Evolutionary conservation across 1,139 yeast genomes (phyloP).

Genomic region (Protomyces gravidus): DNA sequence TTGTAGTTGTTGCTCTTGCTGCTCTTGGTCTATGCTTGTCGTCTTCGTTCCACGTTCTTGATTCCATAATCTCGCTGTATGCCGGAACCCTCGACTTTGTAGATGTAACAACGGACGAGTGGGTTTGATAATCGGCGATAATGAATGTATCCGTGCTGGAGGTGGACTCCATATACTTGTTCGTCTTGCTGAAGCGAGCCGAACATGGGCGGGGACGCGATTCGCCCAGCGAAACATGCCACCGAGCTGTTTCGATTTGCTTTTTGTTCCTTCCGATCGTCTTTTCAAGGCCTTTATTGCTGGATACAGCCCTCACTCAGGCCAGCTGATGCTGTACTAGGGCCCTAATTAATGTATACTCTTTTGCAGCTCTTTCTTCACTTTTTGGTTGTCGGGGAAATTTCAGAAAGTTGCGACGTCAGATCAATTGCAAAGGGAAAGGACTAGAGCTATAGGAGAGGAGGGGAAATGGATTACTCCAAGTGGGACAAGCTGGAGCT

Average conservation of each 20-base stretch:
- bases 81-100: background rate
- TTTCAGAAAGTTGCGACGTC: no score
- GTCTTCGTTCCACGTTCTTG: background rate
- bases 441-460: no score
- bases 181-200: background rate
- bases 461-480: constrained; percentile 26
- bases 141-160: background rate
- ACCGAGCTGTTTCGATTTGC: no score
- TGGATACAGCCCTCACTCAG: no score
- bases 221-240: background rate
- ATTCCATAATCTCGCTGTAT: background rate
- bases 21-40: background rate
- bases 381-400: no score
- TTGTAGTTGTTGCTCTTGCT: background rate
- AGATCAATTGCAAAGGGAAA: no score
- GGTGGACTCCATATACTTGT: background rate
- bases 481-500: constrained; percentile 85
- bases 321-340: no score
- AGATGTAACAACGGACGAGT: background rate
- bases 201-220: constrained; percentile 1
- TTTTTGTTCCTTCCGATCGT: no score
- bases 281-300: no score
- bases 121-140: background rate
- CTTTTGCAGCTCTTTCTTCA: no score
- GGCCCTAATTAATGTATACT: no score